Percentiles rank a stretch among this genome's conserved stretches.
These are phyloP conservation scores for Tylopilus microsporus DNA, from an alignment of 1,284 basidiomycete genomes.

Conservation along the genomic window DNA sequence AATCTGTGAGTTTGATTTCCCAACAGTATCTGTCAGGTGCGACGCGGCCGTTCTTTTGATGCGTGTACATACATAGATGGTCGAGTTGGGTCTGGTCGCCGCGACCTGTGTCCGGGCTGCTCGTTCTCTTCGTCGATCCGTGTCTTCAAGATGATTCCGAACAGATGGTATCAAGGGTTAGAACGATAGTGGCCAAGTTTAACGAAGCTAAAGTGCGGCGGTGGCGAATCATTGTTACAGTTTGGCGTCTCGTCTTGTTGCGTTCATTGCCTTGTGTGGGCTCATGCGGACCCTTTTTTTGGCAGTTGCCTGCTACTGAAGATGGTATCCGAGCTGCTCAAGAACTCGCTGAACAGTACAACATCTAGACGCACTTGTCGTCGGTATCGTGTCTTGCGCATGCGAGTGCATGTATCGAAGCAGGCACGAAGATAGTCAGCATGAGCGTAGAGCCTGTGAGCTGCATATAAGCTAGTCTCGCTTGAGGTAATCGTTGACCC, in stretches of 20 bases:
- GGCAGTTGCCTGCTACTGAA: constrained; percentile 52
- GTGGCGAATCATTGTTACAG: constrained; percentile 47
- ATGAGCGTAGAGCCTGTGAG: constrained; percentile 49
- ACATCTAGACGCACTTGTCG: constrained; percentile 48
- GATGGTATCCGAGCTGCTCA: constrained; percentile 48
- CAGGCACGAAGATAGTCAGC: constrained; percentile 44
- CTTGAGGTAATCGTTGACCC: neutral
- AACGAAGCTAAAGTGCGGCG: constrained; percentile 36
- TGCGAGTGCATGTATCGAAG: constrained; percentile 49
- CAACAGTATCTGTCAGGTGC: no score
- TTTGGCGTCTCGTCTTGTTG: constrained; percentile 28
- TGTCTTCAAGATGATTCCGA: constrained; percentile 32
- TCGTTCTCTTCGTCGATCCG: constrained; percentile 52
- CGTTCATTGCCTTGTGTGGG: neutral
- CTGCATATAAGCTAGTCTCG: neutral
- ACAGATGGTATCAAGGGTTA: constrained; percentile 42
- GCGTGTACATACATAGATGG: constrained; percentile 35
- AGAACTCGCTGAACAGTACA: constrained; percentile 34
- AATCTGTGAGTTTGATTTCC: constrained; percentile 21
- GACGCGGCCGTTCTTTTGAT: neutral
- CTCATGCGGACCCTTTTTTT: neutral
- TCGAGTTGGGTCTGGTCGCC: constrained; percentile 46
- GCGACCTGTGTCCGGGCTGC: constrained; percentile 43
- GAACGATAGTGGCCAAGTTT: constrained; percentile 39
- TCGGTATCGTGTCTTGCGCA: constrained; percentile 50